Percentiles rank a stretch among this genome's conserved stretches.
phyloP scores from a whole-genome alignment of 192 early-diverging fungal species.

The Podila epicladia region DNA sequence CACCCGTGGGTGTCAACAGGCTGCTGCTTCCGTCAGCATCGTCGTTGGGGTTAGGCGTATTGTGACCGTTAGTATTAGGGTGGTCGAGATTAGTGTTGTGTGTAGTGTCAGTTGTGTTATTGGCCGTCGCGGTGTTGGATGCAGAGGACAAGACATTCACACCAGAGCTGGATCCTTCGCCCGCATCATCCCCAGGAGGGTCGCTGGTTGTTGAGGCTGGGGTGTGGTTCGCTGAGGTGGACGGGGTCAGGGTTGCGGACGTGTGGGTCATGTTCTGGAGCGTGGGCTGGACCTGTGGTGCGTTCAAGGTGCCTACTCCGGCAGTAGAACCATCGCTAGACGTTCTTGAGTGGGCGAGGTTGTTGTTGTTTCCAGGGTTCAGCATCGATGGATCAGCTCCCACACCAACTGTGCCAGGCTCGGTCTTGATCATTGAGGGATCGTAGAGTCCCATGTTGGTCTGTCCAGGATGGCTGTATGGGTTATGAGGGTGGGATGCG shows the following conservation, averaged over 20 bases:
- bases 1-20: neutral
- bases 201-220: neutral
- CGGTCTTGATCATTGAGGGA: conserved; percentile 1
- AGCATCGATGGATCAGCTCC: neutral
- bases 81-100: neutral
- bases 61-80: neutral
- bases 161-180: neutral
- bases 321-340: neutral
- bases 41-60: neutral
- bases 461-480: conserved; percentile 9
- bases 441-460: conserved; percentile 3
- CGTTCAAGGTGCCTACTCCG: neutral
- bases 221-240: neutral
- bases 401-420: neutral
- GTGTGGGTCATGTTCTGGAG: neutral
- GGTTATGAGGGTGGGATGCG: neutral
- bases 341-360: conserved; percentile 5
- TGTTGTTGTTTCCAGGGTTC: neutral
- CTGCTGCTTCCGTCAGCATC: conserved; percentile 2
- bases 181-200: neutral
- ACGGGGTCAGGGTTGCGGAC: neutral
- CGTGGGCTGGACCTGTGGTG: too few species aligned
- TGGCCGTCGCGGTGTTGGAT: neutral
- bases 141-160: neutral
- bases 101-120: neutral